Evolutionary conservation across 2,329 filamentous ascomycete species (phyloP).

Genomic region (Dothiorella sarmentorum): DNA sequence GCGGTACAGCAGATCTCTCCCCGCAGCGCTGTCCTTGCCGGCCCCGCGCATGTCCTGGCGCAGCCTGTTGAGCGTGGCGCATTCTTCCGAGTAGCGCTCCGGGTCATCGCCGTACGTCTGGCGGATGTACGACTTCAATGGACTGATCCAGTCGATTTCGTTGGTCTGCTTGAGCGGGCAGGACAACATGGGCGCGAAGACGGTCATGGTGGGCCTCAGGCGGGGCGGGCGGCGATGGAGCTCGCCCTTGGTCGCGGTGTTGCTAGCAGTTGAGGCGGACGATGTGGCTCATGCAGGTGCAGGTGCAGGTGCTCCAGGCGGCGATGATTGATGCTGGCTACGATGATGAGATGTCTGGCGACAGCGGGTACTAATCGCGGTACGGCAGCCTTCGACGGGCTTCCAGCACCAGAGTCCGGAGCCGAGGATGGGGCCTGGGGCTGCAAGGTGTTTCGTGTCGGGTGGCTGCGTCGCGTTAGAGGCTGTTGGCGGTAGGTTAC

Average conservation of each 20-base stretch:
- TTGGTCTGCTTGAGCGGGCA: conserved; percentile 89
- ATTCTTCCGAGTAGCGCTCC: conserved; percentile 93
- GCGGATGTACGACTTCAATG: conserved; percentile 89
- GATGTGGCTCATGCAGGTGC: neutral
- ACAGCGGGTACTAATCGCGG: neutral
- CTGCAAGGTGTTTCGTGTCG: neutral
- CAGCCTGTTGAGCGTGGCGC: conserved; percentile 85
- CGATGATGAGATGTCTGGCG: neutral
- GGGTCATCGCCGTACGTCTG: conserved; percentile 95
- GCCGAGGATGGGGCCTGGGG: neutral
- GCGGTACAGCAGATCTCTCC: conserved; percentile 87
- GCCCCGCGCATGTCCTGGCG: conserved; percentile 98
- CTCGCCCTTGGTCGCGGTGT: conserved; percentile 7
- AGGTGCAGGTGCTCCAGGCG: neutral
- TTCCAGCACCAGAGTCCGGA: neutral
- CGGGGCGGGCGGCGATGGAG: conserved; percentile 3
- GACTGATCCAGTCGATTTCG: conserved; percentile 96
- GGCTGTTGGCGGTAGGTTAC: neutral
- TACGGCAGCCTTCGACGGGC: neutral
- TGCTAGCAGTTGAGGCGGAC: neutral
- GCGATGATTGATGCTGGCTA: too few species aligned
- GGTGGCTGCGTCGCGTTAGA: neutral
- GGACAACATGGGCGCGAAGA: conserved; percentile 89
- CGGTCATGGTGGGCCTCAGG: conserved; percentile 28
- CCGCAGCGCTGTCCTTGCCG: conserved; percentile 91